phyloP scores from a whole-genome alignment of 108 stramenopile genomes.

The Nitzschia inconspicua region DNA sequence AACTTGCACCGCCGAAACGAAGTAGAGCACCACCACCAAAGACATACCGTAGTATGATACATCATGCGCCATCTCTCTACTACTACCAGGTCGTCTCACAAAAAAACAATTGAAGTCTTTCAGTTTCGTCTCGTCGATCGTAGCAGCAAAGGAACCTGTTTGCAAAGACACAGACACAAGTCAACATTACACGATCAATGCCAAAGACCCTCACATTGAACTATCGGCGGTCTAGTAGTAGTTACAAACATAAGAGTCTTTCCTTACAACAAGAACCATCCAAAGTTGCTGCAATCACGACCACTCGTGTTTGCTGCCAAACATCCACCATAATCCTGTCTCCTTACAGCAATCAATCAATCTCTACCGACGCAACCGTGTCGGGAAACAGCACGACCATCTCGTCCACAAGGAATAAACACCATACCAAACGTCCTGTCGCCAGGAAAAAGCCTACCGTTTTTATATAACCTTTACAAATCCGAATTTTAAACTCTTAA shows the following conservation, averaged over 20 bases:
- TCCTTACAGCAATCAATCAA: background rate
- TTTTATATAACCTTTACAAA: background rate
- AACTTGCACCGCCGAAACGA: no score
- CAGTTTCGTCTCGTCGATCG: no score
- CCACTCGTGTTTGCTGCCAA: background rate
- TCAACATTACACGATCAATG: conserved; percentile 14
- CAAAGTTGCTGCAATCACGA: background rate
- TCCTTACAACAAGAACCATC: background rate
- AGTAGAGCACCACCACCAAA: no score
- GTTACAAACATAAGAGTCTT: no score
- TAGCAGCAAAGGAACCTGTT: no score
- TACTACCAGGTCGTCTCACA: no score
- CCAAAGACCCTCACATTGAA: background rate
- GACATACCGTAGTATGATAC: no score
- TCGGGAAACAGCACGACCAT: conserved; percentile 30
- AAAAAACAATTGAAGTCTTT: no score
- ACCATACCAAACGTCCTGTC: background rate
- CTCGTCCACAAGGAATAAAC: conserved; percentile 19
- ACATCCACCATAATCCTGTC: background rate
- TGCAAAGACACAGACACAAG: no score
- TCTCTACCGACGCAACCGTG: conserved; percentile 23
- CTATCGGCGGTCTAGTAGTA: background rate
- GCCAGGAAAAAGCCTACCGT: conserved; percentile 14
- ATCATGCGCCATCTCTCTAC: no score
- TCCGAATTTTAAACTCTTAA: background rate